Evolutionary conservation across 768 basidiomycete genomes (phyloP), one percentile per base, ranked within the genome.

Genomic region (Lepiota brunneoincarnata): DNA sequence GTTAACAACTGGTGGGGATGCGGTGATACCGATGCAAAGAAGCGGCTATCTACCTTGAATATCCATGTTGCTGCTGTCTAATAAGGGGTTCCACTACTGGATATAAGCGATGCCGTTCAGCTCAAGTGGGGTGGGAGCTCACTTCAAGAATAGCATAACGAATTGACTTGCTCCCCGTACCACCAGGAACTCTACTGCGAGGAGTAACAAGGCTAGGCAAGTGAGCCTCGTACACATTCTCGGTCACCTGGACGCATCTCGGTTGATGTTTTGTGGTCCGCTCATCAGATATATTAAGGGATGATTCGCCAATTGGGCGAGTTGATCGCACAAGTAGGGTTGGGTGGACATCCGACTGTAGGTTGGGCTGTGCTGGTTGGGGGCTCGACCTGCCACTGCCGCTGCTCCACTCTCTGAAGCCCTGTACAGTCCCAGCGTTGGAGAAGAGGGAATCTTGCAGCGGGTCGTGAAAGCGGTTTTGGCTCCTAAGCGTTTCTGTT

Each of bases 381-480:
- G 83, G 79, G 55, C 72, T 85, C 34, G 81, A 80, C 59, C 80
- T 77, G 6, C 84, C 87, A n/a, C 53, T 54, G 58, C 79, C 83
- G 26, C 70, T 68, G 58, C 79, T 86, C 88, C 93, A 95, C 53
- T 84, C 75, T 54, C 88, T 75, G 65, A 86, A 96, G 4, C 88
- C 85, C 64, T 87, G 82, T 6, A 94, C 86, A 18, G 91, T 88
- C 6, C 76, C 73, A 0, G 91, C 82, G 60, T 92, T 82, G 1
- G 91, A 91, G 63, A 91, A 93, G 20, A 96, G 71, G 0, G 93
- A 94, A 56, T 91, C 86, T 66, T 90, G 87, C 20, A 85, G 70
- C 3, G 94, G 95, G 60, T 98, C 95, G 68, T 98, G 91, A 63
- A 98, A 98, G 11, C 95, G 84, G 36, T 81, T 82, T 69, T 94